phyloP scores from a whole-genome alignment of 2,329 filamentous ascomycete genomes.

The Cladosporium colombiae region DNA sequence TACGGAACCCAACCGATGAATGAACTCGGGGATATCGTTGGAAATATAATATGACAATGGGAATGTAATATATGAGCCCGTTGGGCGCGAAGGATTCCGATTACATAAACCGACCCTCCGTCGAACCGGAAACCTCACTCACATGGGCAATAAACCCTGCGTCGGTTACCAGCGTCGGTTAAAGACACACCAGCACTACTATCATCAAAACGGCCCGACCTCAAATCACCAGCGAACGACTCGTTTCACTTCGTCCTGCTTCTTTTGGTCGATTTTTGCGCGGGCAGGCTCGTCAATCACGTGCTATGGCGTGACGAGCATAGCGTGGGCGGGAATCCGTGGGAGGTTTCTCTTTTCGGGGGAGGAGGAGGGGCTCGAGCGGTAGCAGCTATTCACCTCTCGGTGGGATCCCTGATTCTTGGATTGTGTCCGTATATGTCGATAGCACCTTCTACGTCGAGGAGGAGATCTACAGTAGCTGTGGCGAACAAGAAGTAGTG shows the following conservation, averaged over 20 bases:
- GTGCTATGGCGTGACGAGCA: constrained; percentile 14
- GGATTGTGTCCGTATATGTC: background rate
- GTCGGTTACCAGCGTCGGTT: background rate
- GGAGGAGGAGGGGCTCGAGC: background rate
- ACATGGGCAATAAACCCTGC: background rate
- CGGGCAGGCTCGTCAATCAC: background rate
- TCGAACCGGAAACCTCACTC: background rate
- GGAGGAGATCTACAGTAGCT: background rate
- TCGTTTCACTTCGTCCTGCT: background rate
- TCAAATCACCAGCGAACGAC: background rate
- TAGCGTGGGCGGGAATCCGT: background rate
- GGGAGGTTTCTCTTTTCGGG: background rate
- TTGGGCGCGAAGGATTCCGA: background rate
- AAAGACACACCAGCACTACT: background rate
- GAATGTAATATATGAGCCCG: background rate
- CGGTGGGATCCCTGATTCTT: no score
- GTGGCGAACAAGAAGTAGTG: no score
- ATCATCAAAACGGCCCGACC: background rate
- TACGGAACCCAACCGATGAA: background rate
- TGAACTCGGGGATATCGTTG: background rate
- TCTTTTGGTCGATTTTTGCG: background rate
- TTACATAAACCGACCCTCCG: background rate
- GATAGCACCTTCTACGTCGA: background rate
- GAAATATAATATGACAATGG: background rate
- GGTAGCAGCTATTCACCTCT: background rate